Evolutionary conservation across 495 filamentous ascomycete genomes (phyloP), one percentile per base, ranked within the genome.

Genomic region (Aspergillus kassunensis): DNA sequence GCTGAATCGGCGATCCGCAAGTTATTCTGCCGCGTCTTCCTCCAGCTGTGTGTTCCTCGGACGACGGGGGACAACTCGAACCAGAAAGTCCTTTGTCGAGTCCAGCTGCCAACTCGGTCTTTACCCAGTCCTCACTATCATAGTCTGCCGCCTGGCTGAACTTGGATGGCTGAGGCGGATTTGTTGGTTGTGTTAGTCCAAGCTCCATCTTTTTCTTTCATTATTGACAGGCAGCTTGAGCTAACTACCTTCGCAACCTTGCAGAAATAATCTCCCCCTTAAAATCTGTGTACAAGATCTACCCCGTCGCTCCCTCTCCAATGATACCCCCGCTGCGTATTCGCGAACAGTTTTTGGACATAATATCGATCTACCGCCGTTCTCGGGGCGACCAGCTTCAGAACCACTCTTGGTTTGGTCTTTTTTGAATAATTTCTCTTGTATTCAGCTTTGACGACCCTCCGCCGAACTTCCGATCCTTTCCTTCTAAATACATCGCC

Each of bases 31-130:
- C 49, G 41, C 39, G 47, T 34, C 58, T 57, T 59, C 51, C 53
- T n/a, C n/a, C n/a, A n/a, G n/a, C n/a, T 51, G 49, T 59, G 51
- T 61, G 66, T 69, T 72, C 61, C 67, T 69, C 63, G 57, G 69
- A 72, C 67, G 67, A 70, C 67, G 58, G 62, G 29, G 62, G 67
- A 72, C 62, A 57, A 64, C 58, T 50, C 46, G 41, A 49, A 41
- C 61, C 53, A 52, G 59, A 54, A 45, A 55, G 34, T 49, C 21
- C 51, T 39, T 48, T 54, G 51, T 55, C 49, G 41, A 48, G 59
- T 62, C 45, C 48, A 50, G 41, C 57, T 58, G 42, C 53, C 35
- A 36, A 42, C 41, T 48, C 40, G 35, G 41, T 49, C 52, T 51
- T 46, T 20, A 55, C 58, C 30, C 45, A 56, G 50, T 49, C 9